phyloP scores from a whole-genome alignment of 2,329 filamentous ascomycete genomes.

The Metarhizium brunneum region DNA sequence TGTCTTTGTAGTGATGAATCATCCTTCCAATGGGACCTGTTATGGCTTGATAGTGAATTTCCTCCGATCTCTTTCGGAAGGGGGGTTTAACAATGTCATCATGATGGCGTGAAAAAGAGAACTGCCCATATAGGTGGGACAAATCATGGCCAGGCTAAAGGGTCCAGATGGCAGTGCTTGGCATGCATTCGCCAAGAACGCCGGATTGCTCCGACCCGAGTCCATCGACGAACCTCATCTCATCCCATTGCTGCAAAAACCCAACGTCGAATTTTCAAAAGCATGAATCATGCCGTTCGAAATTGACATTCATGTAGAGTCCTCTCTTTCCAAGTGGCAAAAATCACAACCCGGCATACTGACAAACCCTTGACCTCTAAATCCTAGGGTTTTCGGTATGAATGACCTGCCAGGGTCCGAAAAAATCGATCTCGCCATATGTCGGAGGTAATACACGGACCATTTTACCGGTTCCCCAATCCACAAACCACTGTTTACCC shows the following conservation, averaged over 20 bases:
- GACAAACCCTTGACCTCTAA: conserved; percentile 15
- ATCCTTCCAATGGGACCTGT: not conserved
- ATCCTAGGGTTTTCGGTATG: conserved; percentile 39
- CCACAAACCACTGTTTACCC: conserved; percentile 49
- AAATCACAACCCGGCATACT: not conserved
- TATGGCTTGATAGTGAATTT: not conserved
- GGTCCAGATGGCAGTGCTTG: not conserved
- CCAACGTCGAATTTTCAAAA: not conserved
- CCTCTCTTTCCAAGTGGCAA: not conserved
- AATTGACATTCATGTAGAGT: not conserved
- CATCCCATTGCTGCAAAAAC: not conserved
- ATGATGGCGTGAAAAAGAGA: not conserved
- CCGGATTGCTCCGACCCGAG: not conserved
- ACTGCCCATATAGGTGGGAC: not conserved
- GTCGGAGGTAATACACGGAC: conserved; percentile 42
- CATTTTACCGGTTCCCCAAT: conserved; percentile 49
- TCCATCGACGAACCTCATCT: not conserved
- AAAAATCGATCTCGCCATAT: conserved; percentile 42
- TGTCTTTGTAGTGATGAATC: not conserved
- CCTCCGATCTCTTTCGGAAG: not conserved
- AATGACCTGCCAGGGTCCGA: conserved; percentile 40
- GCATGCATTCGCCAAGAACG: not conserved
- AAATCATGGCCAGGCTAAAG: not conserved
- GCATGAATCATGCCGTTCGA: not conserved
- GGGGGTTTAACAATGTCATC: not conserved